phyloP scores from a whole-genome alignment of 2,329 filamentous ascomycete genomes.

The Colletotrichum sojae region DNA sequence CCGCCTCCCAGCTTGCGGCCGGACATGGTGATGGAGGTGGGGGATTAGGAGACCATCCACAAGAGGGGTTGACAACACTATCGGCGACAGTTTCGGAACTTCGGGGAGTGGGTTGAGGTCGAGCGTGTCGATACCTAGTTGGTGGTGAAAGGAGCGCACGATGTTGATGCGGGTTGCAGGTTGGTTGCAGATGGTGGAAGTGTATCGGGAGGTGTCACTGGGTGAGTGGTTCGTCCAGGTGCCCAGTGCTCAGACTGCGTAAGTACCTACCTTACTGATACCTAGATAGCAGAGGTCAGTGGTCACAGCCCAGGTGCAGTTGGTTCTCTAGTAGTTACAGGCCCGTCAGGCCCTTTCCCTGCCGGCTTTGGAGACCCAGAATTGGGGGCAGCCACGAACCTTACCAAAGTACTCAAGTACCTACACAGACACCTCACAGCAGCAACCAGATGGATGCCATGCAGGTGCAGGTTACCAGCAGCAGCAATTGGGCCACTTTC shows the following conservation, averaged over 20 bases:
- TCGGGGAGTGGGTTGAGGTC: conserved; percentile 41
- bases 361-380: background rate
- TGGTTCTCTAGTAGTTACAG: conserved; percentile 9
- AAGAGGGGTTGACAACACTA: conserved; percentile 7
- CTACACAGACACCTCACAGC: background rate
- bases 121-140: background rate
- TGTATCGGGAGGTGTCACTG: background rate
- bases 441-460: too few relatives aligned
- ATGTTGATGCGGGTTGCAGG: conserved; percentile 9
- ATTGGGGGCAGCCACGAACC: background rate
- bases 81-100: conserved; percentile 6
- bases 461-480: too few relatives aligned
- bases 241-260: too few relatives aligned
- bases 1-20: conserved; percentile 91
- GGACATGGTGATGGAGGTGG: conserved; percentile 73
- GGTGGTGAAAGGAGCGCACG: background rate
- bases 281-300: too few relatives aligned
- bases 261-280: too few relatives aligned
- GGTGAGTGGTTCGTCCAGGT: conserved; percentile 3
- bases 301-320: background rate
- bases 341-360: conserved; percentile 34
- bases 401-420: background rate
- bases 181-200: background rate
- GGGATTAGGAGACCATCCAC: conserved; percentile 37
- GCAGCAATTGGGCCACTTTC: too few relatives aligned